Base-by-base conservation (phyloP, 768 basidiomycete species). In the Pilatotrama ljubarskyi region DNA sequence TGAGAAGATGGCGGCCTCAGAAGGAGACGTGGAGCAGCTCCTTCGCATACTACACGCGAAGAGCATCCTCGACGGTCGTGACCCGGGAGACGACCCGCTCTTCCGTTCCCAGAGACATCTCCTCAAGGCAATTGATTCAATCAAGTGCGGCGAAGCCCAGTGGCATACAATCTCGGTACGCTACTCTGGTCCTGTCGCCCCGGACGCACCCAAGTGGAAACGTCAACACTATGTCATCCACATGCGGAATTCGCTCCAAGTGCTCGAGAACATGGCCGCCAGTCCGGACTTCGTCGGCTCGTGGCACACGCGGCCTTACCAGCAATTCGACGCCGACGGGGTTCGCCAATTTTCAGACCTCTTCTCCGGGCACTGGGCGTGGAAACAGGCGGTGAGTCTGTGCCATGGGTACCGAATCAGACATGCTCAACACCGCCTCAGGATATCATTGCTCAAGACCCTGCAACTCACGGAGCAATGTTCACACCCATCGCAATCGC, bases 341-440 rank as follows among this genome's bases (percentile, higher is more conserved):
- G 0, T 62, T 69, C 63, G 72, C 0, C 68, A 60, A 5, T 78
- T 62, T 52, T 37, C 38, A 3, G 66, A 80, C 65, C 63, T 81
- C 18, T 77, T 80, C 74, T 77, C 76, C 0, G 79, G 75, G 3
- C 67, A 76, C 29, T 80, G 70, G 66, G 74, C 74, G 3, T 80
- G 76, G 77, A 54, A 65, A 5, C 77, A 83, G 47, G 73, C 72
- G 13, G 75, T 74, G 40, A 35, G 49, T 37, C n/a, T n/a, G n/a
- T n/a, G n/a, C n/a, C n/a, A 47, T 13, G 41, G 17, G 8, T n/a
- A 3, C 17, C 41, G 20, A n/a, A 8, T 42, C 42, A 43, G 15
- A 10, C 42, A 10, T 32, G 29, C 29, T 32, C 29, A 5, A 32
- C 4, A 5, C n/a, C 18, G 15, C 41, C 18, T 3, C 20, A 42